phyloP scores from a whole-genome alignment of 108 stramenopile species.

The Aurantiochytrium sp. region DNA sequence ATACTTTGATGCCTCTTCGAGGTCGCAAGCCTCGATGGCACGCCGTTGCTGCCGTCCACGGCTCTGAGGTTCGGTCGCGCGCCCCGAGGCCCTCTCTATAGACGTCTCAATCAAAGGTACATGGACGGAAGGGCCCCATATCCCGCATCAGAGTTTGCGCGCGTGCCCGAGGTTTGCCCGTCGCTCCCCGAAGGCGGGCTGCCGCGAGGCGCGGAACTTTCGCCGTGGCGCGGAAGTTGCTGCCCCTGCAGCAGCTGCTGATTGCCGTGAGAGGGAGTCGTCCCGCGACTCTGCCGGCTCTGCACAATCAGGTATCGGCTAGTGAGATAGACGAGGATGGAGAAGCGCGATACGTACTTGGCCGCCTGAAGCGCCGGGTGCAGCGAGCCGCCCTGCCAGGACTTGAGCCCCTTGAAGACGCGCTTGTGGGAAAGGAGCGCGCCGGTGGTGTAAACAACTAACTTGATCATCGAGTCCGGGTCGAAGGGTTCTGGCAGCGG shows the following conservation, averaged over 20 bases:
- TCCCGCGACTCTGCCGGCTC: background rate
- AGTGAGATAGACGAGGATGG: background rate
- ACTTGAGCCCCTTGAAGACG: background rate
- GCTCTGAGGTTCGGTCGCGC: no score
- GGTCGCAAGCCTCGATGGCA: no score
- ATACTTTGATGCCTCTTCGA: no score
- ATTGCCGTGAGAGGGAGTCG: background rate
- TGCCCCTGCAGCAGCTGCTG: background rate
- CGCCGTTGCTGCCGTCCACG: no score
- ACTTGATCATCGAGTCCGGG: background rate
- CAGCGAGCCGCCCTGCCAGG: background rate
- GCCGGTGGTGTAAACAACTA: background rate
- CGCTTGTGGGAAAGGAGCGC: background rate
- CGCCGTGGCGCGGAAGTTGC: background rate
- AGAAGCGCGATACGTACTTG: background rate
- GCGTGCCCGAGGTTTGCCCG: no score
- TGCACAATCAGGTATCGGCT: background rate
- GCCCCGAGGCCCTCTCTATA: no score
- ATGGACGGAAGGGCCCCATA: no score
- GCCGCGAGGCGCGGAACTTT: background rate
- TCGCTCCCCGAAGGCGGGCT: no score
- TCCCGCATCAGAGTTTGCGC: no score
- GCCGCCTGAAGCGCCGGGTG: background rate
- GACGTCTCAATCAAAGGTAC: no score
- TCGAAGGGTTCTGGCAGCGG: conserved; percentile 9